A percentile compares a stretch with the other conserved stretches of the same genome.
Evolutionary conservation across 371 early-diverging fungal species (phyloP).

Genomic region (Mortierella sp.): DNA sequence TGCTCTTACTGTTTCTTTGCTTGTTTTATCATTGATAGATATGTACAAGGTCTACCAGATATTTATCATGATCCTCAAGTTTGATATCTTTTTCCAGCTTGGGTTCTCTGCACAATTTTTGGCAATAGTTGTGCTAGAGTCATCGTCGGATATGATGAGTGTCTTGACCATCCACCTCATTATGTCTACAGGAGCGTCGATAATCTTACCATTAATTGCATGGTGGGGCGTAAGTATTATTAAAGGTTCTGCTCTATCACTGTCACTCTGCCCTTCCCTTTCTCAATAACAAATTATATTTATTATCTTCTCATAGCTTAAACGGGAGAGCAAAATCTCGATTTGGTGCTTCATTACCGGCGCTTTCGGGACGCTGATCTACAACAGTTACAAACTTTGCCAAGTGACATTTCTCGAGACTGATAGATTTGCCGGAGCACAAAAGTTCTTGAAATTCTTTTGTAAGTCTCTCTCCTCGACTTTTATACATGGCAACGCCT

Average conservation of each 20-base stretch:
- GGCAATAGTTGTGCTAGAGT: slow-evolving; percentile 72
- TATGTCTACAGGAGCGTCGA: slow-evolving; percentile 80
- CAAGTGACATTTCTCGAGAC: slow-evolving; percentile 29
- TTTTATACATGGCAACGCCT: background rate
- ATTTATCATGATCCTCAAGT: slow-evolving; percentile 91
- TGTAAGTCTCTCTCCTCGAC: slow-evolving; percentile 29
- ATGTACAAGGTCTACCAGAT: slow-evolving; percentile 92
- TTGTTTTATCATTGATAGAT: slow-evolving; percentile 43
- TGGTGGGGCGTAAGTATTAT: slow-evolving; percentile 81
- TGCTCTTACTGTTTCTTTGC: background rate
- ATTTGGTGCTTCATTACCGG: slow-evolving; percentile 53
- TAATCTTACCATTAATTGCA: slow-evolving; percentile 78
- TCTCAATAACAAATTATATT: background rate
- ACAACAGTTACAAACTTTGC: slow-evolving; percentile 55
- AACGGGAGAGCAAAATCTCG: slow-evolving; percentile 53
- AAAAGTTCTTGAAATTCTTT: slow-evolving; percentile 52
- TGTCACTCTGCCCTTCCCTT: background rate
- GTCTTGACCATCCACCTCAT: slow-evolving; percentile 70
- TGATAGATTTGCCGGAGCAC: slow-evolving; percentile 42
- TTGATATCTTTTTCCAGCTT: slow-evolving; percentile 90
- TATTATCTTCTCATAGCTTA: slow-evolving; percentile 26
- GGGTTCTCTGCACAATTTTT: slow-evolving; percentile 91
- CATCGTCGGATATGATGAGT: slow-evolving; percentile 53
- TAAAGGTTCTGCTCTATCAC: slow-evolving; percentile 45
- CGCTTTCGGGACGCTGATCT: slow-evolving; percentile 49